Evolutionary conservation across 2,329 filamentous ascomycete genomes (phyloP).

Genomic region (Chrysosphaeria jannelii): DNA sequence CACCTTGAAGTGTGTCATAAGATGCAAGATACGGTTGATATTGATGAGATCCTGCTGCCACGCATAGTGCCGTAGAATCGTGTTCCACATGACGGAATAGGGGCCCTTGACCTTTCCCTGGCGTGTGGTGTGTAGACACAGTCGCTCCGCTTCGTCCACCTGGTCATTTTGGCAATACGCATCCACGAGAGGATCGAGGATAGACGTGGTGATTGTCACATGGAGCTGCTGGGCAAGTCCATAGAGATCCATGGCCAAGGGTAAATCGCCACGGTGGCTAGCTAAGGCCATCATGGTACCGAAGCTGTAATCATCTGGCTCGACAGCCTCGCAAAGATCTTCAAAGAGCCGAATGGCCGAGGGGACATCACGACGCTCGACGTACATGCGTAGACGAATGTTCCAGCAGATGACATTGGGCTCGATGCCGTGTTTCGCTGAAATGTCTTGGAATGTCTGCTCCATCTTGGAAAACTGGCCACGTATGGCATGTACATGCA

Average conservation of each 20-base stretch:
- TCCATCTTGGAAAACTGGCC: constrained; percentile 30
- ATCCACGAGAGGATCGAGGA: constrained; percentile 34
- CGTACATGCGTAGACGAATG: constrained; percentile 40
- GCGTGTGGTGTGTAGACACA: constrained; percentile 24
- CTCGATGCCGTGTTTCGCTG: constrained; percentile 18
- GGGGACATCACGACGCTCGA: constrained; percentile 32
- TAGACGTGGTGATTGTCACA: constrained; percentile 20
- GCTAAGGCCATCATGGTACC: constrained; percentile 44
- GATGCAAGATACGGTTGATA: constrained; percentile 16
- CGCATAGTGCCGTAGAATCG: constrained; percentile 39
- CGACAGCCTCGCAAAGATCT: constrained; percentile 17
- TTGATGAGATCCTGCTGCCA: constrained; percentile 21
- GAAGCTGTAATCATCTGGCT: constrained; percentile 34
- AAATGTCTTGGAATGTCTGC: constrained; percentile 30
- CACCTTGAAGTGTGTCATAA: constrained; percentile 17
- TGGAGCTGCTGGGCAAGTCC: constrained; percentile 19
- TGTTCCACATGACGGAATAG: constrained; percentile 45
- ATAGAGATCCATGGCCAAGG: constrained; percentile 34
- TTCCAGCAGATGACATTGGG: constrained; percentile 42
- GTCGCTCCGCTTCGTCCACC: constrained; percentile 21
- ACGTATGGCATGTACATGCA: constrained; percentile 40
- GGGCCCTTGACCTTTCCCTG: constrained; percentile 14
- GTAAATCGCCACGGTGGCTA: constrained; percentile 40
- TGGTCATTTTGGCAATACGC: constrained; percentile 30
- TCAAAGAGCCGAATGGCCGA: constrained; percentile 34